phyloP scores from a whole-genome alignment of 1,139 yeast genomes.

The Hanseniaspora uvarum region DNA sequence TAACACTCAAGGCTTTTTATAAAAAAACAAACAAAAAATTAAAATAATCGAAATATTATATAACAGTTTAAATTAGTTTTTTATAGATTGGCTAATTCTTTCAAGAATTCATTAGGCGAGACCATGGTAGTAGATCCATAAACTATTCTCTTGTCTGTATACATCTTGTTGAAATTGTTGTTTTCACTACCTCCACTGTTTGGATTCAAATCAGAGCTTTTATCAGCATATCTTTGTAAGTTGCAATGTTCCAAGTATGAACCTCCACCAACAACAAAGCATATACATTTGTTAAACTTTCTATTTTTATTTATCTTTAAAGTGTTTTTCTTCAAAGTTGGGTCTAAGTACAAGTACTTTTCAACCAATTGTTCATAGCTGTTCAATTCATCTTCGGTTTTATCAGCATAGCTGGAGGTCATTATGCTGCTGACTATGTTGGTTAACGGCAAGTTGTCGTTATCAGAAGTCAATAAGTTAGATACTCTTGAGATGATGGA shows the following conservation, averaged over 20 bases:
- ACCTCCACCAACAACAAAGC: conserved; percentile 94
- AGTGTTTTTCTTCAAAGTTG: conserved; percentile 74
- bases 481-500: conserved; percentile 81
- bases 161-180: background rate
- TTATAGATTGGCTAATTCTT: conserved; percentile 46
- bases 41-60: background rate
- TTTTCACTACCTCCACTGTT: conserved; percentile 20
- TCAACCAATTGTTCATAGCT: conserved; percentile 67
- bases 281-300: conserved; percentile 67
- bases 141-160: conserved; percentile 41
- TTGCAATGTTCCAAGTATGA: conserved; percentile 89
- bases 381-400: conserved; percentile 47
- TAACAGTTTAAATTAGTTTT: background rate
- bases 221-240: conserved; percentile 75
- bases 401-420: conserved; percentile 24
- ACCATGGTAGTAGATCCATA: conserved; percentile 82
- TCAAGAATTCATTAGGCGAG: conserved; percentile 65
- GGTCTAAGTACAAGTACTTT: conserved; percentile 83
- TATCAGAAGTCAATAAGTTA: conserved; percentile 66
- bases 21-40: conserved; percentile 1
- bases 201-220: conserved; percentile 27
- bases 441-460: conserved; percentile 78
- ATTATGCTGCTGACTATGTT: conserved; percentile 81
- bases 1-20: conserved; percentile 26
- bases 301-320: conserved; percentile 81